These are phyloP conservation scores for Cardiospermum halicacabum DNA, from an alignment of 345 rosid genomes.

Conservation along the genomic window DNA sequence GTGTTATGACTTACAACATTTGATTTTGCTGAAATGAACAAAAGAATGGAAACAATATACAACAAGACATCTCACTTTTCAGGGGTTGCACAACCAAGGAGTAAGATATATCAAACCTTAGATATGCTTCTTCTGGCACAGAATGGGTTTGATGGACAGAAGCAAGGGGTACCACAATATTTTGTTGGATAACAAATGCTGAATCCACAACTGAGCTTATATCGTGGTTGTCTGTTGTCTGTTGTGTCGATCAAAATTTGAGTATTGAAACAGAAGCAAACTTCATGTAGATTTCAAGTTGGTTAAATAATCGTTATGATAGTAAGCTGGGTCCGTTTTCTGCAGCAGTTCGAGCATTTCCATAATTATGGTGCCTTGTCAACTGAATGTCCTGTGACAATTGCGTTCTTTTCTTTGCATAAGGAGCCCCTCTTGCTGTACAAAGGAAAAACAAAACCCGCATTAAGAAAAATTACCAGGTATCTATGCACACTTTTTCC, in stretches of 20 bases:
- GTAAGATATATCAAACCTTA: conserved; percentile 11
- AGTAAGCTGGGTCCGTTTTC: conserved; percentile 75
- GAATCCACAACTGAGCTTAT: neutral
- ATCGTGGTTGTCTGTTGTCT: neutral
- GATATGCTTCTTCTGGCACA: conserved; percentile 4
- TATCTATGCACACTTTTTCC: neutral
- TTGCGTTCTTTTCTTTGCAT: conserved; percentile 90
- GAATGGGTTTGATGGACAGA: neutral
- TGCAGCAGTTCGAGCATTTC: conserved; percentile 68
- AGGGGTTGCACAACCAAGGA: neutral
- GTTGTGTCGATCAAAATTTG: conserved; percentile 12
- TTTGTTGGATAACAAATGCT: neutral
- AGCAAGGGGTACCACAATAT: neutral
- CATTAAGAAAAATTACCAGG: conserved; percentile 9
- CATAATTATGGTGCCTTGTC: conserved; percentile 63
- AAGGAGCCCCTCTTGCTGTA: conserved; percentile 95
- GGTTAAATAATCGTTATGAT: conserved; percentile 29
- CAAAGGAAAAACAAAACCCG: conserved; percentile 7
- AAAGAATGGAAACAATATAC: conserved; percentile 20
- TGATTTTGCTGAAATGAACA: conserved; percentile 12
- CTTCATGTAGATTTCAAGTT: neutral
- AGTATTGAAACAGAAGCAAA: neutral
- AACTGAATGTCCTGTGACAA: conserved; percentile 76
- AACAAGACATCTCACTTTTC: conserved; percentile 7
- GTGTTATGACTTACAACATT: conserved; percentile 11